These are phyloP conservation scores for Aspergillus funiculosus DNA, from an alignment of 495 filamentous ascomycete genomes.

Conservation along the genomic window DNA sequence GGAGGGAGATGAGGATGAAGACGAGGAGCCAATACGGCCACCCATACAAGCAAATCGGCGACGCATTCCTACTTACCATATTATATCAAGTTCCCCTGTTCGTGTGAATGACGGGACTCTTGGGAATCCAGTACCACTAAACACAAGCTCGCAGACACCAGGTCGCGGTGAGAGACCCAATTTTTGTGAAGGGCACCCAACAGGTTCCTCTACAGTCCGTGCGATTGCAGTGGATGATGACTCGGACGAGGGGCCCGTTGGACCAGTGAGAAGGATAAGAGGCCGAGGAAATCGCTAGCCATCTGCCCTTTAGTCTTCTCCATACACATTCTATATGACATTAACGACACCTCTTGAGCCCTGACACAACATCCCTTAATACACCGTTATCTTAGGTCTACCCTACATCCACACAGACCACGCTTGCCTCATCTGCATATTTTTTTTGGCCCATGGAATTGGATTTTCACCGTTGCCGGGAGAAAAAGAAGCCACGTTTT, in stretches of 20 bases:
- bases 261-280: constrained; percentile 24
- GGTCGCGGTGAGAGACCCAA: neutral
- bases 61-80: constrained; percentile 10
- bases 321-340: neutral
- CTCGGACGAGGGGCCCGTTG: constrained; percentile 35
- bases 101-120: neutral
- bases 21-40: constrained; percentile 26
- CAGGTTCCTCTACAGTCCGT: constrained; percentile 18
- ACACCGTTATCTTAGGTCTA: no score
- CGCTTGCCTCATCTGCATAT: no score
- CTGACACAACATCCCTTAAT: no score
- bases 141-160: neutral
- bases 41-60: constrained; percentile 17
- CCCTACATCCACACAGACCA: no score
- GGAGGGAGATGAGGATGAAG: constrained; percentile 21
- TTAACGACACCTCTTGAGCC: no score
- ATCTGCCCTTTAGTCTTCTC: neutral
- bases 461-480: no score
- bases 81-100: constrained; percentile 15
- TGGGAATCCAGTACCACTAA: neutral
- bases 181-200: neutral
- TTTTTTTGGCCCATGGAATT: no score
- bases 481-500: no score
- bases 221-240: constrained; percentile 28
- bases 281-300: constrained; percentile 11